Evolutionary conservation across 2,329 filamentous ascomycete genomes (phyloP).

Genomic region (Aureobasidium sp.): DNA sequence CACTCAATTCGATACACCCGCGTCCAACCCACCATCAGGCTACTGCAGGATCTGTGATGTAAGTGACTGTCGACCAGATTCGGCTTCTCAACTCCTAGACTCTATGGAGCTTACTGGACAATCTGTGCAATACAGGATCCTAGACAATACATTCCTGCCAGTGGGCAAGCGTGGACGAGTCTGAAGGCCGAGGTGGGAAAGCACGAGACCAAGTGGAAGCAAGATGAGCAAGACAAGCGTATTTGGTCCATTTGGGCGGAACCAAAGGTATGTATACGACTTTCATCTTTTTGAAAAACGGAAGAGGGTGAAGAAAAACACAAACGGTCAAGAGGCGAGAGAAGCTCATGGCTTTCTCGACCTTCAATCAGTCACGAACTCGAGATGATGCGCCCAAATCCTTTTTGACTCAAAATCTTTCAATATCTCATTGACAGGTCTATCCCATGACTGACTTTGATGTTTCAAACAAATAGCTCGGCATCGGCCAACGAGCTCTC

Average conservation of each 20-base stretch:
- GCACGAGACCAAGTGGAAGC: slow-evolving; percentile 50
- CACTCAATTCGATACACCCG: slow-evolving; percentile 56
- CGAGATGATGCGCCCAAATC: too few species aligned
- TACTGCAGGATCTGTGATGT: slow-evolving; percentile 73
- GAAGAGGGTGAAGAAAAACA: background rate
- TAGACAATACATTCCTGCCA: slow-evolving; percentile 60
- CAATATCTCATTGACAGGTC: background rate
- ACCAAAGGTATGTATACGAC: slow-evolving; percentile 28
- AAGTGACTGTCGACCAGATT: slow-evolving; percentile 22
- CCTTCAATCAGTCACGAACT: background rate
- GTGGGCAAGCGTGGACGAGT: slow-evolving; percentile 60
- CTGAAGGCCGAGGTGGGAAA: slow-evolving; percentile 36
- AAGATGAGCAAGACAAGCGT: slow-evolving; percentile 38
- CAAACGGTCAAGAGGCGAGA: too few species aligned
- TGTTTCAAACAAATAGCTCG: slow-evolving; percentile 41
- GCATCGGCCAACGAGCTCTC: slow-evolving; percentile 68
- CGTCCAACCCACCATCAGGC: slow-evolving; percentile 42
- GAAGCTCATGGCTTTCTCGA: background rate
- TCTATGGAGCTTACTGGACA: background rate
- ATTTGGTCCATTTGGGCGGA: slow-evolving; percentile 41
- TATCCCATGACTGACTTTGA: background rate
- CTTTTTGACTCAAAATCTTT: background rate
- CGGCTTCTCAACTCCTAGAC: background rate
- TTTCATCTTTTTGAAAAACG: background rate
- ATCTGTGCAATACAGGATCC: slow-evolving; percentile 41